Base-by-base conservation (phyloP, 192 early-diverging fungal species). In the Backusella macrospora region DNA sequence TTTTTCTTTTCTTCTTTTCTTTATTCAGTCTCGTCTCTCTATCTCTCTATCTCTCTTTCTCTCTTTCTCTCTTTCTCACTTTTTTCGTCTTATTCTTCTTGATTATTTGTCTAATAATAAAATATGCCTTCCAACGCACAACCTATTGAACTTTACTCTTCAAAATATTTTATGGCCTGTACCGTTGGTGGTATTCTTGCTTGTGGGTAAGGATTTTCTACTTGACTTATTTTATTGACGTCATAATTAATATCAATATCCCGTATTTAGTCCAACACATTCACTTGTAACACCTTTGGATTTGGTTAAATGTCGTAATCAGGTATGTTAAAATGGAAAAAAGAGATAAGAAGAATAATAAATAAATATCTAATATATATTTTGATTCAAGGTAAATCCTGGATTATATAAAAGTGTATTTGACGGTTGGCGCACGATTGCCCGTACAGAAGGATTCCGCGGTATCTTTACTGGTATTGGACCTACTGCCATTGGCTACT, bases 401-500 rank as follows among this genome's bases (percentile, higher is more conserved):
- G 67, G 67, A 68, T 68, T 68, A 14, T 84, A 84, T 72, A 84
- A 79, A 38, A 68, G 73, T 29, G 73, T 75, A 38, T 66, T 84
- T n/a, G 66, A 76, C 47, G 83, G 83, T 34, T 84, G 83, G 83
- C 18, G 43, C 2, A 76, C 69, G 4, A 84, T 84, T 5, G 37
- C 68, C 13, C 76, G 74, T 18, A 66, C 44, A 15, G 88, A 95
- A 78, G 95, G 95, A 40, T 68, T 90, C 74, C 73, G 82, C 63
- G 94, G 90, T 26, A 69, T 96, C 62, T 93, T 86, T 70, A 93
- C 92, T 44, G 95, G 95, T 55, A 84, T 89, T 34, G 86, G 82
- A 9, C 94, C 95, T 29, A 96, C 94, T 15, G 80, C 93, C 39
- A 71, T 93, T 45, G 95, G 95, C 18, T 96, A 96, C 85, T 94